Evolutionary conservation across 1,284 basidiomycete genomes (phyloP).

Genomic region (Phellinidium pouzarii): DNA sequence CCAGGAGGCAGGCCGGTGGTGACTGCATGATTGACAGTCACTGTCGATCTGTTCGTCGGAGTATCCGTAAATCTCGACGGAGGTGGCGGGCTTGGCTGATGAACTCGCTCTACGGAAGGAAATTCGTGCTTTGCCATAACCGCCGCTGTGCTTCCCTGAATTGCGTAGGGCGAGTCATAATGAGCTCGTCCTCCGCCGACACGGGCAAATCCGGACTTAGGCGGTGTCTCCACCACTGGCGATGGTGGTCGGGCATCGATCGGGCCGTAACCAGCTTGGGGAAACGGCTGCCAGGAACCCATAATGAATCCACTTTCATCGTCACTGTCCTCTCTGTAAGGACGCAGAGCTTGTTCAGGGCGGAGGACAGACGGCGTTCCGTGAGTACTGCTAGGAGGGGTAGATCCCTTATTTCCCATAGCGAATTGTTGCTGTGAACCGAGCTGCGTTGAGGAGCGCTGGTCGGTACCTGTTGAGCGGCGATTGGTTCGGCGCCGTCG

Average conservation of each 20-base stretch:
- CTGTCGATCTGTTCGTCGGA: conserved; percentile 15
- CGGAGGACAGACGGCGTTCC: conserved; percentile 67
- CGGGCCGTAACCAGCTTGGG: conserved; percentile 44
- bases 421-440: conserved; percentile 11
- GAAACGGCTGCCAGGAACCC: conserved; percentile 76
- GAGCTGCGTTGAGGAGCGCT: conserved; percentile 11
- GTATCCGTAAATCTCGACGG: conserved; percentile 1
- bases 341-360: conserved; percentile 69
- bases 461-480: conserved; percentile 18
- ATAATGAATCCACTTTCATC: conserved; percentile 79
- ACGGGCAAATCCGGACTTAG: conserved; percentile 63
- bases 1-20: conserved; percentile 47
- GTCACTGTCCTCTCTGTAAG: conserved; percentile 71
- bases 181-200: conserved; percentile 75
- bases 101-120: conserved; percentile 48
- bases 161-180: conserved; percentile 73
- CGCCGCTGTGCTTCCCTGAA: conserved; percentile 28
- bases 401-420: conserved; percentile 23
- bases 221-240: conserved; percentile 27
- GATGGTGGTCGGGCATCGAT: conserved; percentile 32
- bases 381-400: conserved; percentile 37
- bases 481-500: conserved; percentile 32
- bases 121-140: conserved; percentile 52
- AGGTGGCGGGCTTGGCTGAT: conserved; percentile 10
- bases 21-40: conserved; percentile 24